Evolutionary conservation across 2,329 filamentous ascomycete species (phyloP), one percentile per base, ranked within the genome.

Genomic region (Trichoderma citrinoviride): DNA sequence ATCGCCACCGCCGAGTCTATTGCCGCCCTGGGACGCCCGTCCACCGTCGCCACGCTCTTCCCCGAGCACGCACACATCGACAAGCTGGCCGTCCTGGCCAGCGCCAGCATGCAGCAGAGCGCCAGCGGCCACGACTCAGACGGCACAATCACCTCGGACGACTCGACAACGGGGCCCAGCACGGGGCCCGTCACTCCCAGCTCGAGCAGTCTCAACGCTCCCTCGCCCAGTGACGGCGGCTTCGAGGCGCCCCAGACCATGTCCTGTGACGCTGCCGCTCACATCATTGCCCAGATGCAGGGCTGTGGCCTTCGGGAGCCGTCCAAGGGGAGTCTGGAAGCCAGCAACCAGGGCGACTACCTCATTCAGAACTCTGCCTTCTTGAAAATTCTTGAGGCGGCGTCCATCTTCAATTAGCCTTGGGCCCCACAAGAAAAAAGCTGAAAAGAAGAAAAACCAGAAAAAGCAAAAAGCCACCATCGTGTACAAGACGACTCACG

Each of bases 231-330:
- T 14, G 65, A 69, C 3, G 60, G 50, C n/a, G 60, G 61, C 27
- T 66, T 69, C 12, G 67, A 66, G 8, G 75, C 75, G 7, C 73
- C 75, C 1, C 69, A 72, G 50, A 72, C 74, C 52, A 76, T 77
- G 75, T 75, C 75, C 2, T 76, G 75, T 65, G 73, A 72, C 54
- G 72, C 73, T 5, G 75, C 75, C 0, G 75, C 75, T 1, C 71
- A 73, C 7, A 77, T 80, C 37, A 77, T 80, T 17, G 76, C 78
- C 19, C 75, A 77, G 25, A 77, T 79, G 67, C 75, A 79, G 21
- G 76, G 77, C 0, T 71, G 74, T 14, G 66, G 69, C 10, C 71
- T 77, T 55, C 57, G 72, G 7, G 67, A 68, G 2, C 50, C 67
- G 5, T 72, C 74, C 12, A 71, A 72, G 21, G 69, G 68, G 3